Percentiles rank a stretch among this genome's conserved stretches.
phyloP scores from a whole-genome alignment of 1,284 basidiomycete genomes.

The Baeospora myosura region DNA sequence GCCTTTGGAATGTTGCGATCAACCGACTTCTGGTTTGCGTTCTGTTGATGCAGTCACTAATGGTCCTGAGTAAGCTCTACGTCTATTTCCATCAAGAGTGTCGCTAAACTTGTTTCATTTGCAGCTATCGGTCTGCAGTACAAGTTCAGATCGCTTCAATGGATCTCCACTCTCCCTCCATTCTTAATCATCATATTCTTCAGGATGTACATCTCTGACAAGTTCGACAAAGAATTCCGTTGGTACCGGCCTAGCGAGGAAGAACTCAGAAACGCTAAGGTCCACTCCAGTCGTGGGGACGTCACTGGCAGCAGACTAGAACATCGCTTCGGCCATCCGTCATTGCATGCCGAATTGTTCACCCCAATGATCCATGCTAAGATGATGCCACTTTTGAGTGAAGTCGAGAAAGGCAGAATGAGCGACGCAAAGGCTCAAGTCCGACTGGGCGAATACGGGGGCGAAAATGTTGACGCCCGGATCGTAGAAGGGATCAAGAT shows the following conservation, averaged over 20 bases:
- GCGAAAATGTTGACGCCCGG: slow-evolving; percentile 63
- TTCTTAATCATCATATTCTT: slow-evolving; percentile 69
- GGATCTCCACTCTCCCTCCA: slow-evolving; percentile 73
- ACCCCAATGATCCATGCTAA: slow-evolving; percentile 85
- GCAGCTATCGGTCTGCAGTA: slow-evolving; percentile 82
- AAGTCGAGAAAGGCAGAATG: slow-evolving; percentile 74
- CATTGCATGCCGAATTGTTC: slow-evolving; percentile 72
- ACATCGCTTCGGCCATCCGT: slow-evolving; percentile 83
- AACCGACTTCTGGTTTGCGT: slow-evolving; percentile 76
- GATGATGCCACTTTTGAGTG: slow-evolving; percentile 68
- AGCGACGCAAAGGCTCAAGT: slow-evolving; percentile 50
- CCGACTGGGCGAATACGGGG: slow-evolving; percentile 67
- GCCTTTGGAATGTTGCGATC: slow-evolving; percentile 87
- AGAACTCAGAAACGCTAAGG: slow-evolving; percentile 60
- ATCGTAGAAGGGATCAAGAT: slow-evolving; percentile 72
- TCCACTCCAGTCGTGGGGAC: slow-evolving; percentile 68
- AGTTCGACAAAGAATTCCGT: slow-evolving; percentile 65
- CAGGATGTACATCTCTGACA: slow-evolving; percentile 74
- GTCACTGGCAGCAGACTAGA: slow-evolving; percentile 62
- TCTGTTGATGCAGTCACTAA: slow-evolving; percentile 78
- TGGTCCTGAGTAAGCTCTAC: slow-evolving; percentile 71
- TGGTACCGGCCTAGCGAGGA: slow-evolving; percentile 71
- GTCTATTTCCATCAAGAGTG: slow-evolving; percentile 4
- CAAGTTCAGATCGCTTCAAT: slow-evolving; percentile 63
- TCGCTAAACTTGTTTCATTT: slow-evolving; percentile 1